Conservation (phyloP, 2,329 filamentous ascomycete genomes). For the Alternaria ventricosa region DNA sequence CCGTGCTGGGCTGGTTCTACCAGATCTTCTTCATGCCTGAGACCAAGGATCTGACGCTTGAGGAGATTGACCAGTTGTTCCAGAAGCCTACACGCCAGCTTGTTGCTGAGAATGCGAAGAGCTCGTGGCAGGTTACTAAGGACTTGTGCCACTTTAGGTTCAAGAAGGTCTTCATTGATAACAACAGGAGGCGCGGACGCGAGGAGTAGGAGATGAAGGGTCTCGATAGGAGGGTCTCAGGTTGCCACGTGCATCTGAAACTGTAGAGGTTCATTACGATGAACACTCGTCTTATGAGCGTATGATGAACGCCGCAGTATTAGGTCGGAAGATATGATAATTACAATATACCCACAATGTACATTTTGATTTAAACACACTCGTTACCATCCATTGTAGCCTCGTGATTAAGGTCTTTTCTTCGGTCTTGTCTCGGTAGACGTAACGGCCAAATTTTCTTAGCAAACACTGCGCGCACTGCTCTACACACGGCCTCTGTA, state of each 20-base stretch:
- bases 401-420: neutral
- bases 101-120: conserved; percentile 57
- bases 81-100: conserved; percentile 67
- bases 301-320: neutral
- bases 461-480: neutral
- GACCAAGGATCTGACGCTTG: conserved; percentile 71
- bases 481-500: neutral
- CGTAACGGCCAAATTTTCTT: neutral
- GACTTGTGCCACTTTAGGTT: conserved; percentile 55
- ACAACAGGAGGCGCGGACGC: conserved; percentile 27
- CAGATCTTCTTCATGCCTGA: conserved; percentile 79
- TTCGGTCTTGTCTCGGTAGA: neutral
- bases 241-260: neutral
- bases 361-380: neutral
- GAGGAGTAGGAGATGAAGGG: conserved; percentile 8
- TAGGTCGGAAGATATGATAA: neutral
- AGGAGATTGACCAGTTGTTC: conserved; percentile 75
- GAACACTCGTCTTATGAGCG: neutral
- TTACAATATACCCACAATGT: conserved; percentile 1
- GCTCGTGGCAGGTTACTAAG: conserved; percentile 51
- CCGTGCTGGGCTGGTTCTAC: conserved; percentile 72
- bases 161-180: conserved; percentile 56
- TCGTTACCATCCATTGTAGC: neutral
- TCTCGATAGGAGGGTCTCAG: neutral
- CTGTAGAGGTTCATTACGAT: neutral